Evolutionary conservation across 331 rosid genomes (phyloP).

Genomic region (Cydonia oblonga): DNA sequence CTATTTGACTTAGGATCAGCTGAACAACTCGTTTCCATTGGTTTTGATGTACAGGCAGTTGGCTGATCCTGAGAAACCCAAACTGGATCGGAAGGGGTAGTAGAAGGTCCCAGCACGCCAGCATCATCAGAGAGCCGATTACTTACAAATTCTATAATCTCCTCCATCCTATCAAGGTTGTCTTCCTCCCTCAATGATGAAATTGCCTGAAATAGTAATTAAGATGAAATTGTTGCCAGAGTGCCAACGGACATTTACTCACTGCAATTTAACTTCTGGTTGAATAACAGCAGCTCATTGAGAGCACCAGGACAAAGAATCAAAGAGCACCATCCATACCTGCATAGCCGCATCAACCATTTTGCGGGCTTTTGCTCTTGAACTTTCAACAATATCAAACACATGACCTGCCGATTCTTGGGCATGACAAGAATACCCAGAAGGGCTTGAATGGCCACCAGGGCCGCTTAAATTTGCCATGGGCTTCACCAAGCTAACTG

Average conservation of each 20-base stretch:
- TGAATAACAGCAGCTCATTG: background rate
- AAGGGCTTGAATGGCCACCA: slow-evolving; percentile 41
- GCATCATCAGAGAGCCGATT: slow-evolving; percentile 47
- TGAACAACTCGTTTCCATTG: slow-evolving; percentile 21
- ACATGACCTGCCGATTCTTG: slow-evolving; percentile 58
- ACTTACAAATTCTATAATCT: slow-evolving; percentile 61
- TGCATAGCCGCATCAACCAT: slow-evolving; percentile 72
- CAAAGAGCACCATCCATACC: slow-evolving; percentile 28
- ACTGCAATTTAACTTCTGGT: background rate
- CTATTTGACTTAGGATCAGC: slow-evolving; percentile 38
- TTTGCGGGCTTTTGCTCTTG: slow-evolving; percentile 52
- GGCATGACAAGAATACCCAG: slow-evolving; percentile 37
- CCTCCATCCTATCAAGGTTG: slow-evolving; percentile 52
- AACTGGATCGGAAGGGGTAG: slow-evolving; percentile 35
- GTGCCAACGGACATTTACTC: background rate
- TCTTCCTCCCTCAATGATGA: slow-evolving; percentile 41
- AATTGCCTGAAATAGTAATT: slow-evolving; percentile 55
- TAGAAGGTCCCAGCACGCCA: slow-evolving; percentile 31
- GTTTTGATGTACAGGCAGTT: slow-evolving; percentile 31
- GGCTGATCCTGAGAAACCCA: slow-evolving; percentile 40
- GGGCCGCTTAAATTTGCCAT: slow-evolving; percentile 35
- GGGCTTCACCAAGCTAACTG: slow-evolving; percentile 39
- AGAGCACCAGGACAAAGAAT: background rate
- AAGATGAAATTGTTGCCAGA: background rate
- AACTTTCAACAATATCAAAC: slow-evolving; percentile 76